Evolutionary conservation across 108 stramenopile genomes (phyloP), one percentile per base, ranked within the genome.

Genomic region (Epipyxis sp.): DNA sequence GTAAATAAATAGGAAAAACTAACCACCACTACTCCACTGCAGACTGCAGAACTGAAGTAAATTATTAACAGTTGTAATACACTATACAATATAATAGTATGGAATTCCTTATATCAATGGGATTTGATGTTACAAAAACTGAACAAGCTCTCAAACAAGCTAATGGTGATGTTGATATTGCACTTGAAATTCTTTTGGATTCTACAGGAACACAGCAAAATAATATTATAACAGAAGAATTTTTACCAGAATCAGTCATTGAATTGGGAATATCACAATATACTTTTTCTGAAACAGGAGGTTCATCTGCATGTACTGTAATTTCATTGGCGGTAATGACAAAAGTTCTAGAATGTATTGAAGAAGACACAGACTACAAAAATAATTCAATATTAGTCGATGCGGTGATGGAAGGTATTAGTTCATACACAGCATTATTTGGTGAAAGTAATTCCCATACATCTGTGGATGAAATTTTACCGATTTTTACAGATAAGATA

Each of bases 221-320:
- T 13, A 20, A 50, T 50, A 50, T 6, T 50, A 50, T 50, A 50
- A 20, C 13, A 6, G 46, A 20, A 50, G 46, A 50, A 20, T 6
- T 13, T 13, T 20, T 13, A 50, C 6, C 20, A 13, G 13, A 20
- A 50, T 20, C 20, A 50, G 46, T 50, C 13, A 50, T 50, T 6
- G 46, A 50, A 25, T 65, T 65, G 34, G 61, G 34, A 65, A 25
- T 65, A 3, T 65, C 61, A 32, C 61, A 65, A 25, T 65, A 65
- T 65, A 35, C 61, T 32, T 65, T 65, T 65, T 3, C 61, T 65
- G 61, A 37, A 37, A 10, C 27, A 37, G 61, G 61, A 65, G n/a
- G n/a, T n/a, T 6, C 61, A 13, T 65, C 61, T 65, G 61, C 61
- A 10, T 65, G 61, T 32, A 65, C 61, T 65, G 61, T 37, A 16